phyloP scores from a whole-genome alignment of 1,284 basidiomycete genomes.

The Ganoderma leucocontextum region DNA sequence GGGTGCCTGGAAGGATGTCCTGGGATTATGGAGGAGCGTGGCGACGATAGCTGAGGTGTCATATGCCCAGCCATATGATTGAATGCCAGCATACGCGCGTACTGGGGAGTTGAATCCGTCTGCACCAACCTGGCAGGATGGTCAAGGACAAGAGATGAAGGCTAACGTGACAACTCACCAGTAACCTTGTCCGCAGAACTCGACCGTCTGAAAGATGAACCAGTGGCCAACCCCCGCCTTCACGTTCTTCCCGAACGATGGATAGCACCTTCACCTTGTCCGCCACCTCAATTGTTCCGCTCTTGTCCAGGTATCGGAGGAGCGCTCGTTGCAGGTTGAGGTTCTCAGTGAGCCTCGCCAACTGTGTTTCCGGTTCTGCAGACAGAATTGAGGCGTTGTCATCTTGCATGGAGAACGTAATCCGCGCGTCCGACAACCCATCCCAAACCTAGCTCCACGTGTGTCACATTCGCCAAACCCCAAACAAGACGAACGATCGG shows the following conservation, averaged over 20 bases:
- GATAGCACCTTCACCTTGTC: slow-evolving; percentile 75
- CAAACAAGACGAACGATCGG: slow-evolving; percentile 6
- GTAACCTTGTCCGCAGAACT: slow-evolving; percentile 52
- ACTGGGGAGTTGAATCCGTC: slow-evolving; percentile 97
- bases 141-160: slow-evolving; percentile 17
- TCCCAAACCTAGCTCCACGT: slow-evolving; percentile 80
- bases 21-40: slow-evolving; percentile 78
- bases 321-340: slow-evolving; percentile 89
- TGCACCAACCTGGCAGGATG: slow-evolving; percentile 79
- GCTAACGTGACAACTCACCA: slow-evolving; percentile 55
- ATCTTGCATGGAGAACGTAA: slow-evolving; percentile 72
- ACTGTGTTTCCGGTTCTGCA: slow-evolving; percentile 44
- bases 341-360: slow-evolving; percentile 90
- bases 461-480: neutral
- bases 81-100: slow-evolving; percentile 85
- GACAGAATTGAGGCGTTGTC: slow-evolving; percentile 41
- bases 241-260: slow-evolving; percentile 58
- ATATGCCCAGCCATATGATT: slow-evolving; percentile 94
- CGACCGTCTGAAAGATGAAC: slow-evolving; percentile 73
- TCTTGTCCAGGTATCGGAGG: slow-evolving; percentile 60
- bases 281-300: slow-evolving; percentile 59
- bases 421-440: slow-evolving; percentile 82
- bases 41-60: slow-evolving; percentile 92
- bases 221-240: slow-evolving; percentile 74
- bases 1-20: slow-evolving; percentile 62